Percentiles rank a stretch among this genome's conserved stretches.
These are phyloP conservation scores for Geotrichum klebahnii DNA, from an alignment of 1,139 yeast species.

Conservation along the genomic window DNA sequence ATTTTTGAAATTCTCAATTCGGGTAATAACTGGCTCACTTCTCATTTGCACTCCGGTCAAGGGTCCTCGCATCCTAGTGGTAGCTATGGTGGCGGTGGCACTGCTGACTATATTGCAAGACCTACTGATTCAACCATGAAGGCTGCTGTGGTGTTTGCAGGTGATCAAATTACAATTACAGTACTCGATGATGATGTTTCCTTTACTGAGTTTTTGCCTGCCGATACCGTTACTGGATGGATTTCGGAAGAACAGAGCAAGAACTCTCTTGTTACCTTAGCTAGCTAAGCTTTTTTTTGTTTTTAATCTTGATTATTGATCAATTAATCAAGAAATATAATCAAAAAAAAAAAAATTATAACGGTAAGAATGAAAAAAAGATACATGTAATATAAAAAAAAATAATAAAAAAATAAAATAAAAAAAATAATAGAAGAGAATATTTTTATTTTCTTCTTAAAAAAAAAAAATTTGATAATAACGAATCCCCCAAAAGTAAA, in stretches of 20 bases:
- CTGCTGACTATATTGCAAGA: constrained; percentile 80
- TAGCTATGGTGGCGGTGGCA: constrained; percentile 63
- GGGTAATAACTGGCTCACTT: constrained; percentile 69
- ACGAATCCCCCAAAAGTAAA: no score
- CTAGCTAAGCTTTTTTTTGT: no score
- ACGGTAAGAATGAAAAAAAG: neutral
- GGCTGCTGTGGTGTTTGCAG: constrained; percentile 76
- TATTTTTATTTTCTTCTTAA: neutral
- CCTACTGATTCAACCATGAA: constrained; percentile 74
- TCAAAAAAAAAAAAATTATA: neutral
- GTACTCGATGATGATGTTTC: constrained; percentile 17
- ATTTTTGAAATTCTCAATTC: constrained; percentile 74
- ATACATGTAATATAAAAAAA: neutral
- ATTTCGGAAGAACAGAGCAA: constrained; percentile 15
- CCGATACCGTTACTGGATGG: constrained; percentile 14
- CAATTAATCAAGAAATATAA: neutral
- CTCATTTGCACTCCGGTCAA: constrained; percentile 86
- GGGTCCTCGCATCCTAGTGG: constrained; percentile 42
- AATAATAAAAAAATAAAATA: neutral
- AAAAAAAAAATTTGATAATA: no score
- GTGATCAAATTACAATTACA: constrained; percentile 19
- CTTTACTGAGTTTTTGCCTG: constrained; percentile 10
- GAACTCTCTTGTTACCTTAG: no score
- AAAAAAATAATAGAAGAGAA: neutral
- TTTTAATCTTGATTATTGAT: no score